A percentile compares a stretch with the other conserved stretches of the same genome.
Conservation (phyloP, 768 basidiomycete species). For the Mycena rebaudengoi region DNA sequence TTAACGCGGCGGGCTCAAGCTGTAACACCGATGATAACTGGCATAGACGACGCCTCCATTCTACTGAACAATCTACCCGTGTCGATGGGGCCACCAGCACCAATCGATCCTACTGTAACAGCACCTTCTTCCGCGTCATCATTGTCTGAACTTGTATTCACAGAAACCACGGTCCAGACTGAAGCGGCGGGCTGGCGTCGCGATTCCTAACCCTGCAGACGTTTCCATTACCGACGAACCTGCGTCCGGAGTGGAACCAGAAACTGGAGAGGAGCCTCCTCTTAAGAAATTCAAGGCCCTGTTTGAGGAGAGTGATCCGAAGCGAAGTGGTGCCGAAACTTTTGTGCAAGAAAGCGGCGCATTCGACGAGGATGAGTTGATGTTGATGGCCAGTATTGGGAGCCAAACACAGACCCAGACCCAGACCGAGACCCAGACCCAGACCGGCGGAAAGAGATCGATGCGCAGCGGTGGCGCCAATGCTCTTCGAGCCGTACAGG, state of each 20-base stretch:
- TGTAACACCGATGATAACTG: slow-evolving; percentile 47
- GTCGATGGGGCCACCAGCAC: slow-evolving; percentile 24
- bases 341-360: slow-evolving; percentile 20
- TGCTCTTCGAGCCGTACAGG: slow-evolving; percentile 48
- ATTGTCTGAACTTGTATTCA: background rate
- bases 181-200: slow-evolving; percentile 62
- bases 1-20: slow-evolving; percentile 52
- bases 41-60: slow-evolving; percentile 54
- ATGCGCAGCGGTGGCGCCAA: slow-evolving; percentile 14
- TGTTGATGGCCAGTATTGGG: slow-evolving; percentile 3
- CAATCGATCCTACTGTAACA: slow-evolving; percentile 18
- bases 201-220: slow-evolving; percentile 27
- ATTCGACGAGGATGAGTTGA: slow-evolving; percentile 23
- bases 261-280: slow-evolving; percentile 56
- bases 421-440: slow-evolving; percentile 19
- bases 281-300: slow-evolving; percentile 76
- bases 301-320: slow-evolving; percentile 72
- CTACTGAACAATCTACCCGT: slow-evolving; percentile 44
- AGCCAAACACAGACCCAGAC: slow-evolving; percentile 47
- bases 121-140: slow-evolving; percentile 20
- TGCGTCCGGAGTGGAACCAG: slow-evolving; percentile 23
- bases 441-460: slow-evolving; percentile 27
- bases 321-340: slow-evolving; percentile 42
- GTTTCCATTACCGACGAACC: slow-evolving; percentile 19
- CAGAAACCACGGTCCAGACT: slow-evolving; percentile 52